Conservation (phyloP, 2,329 filamentous ascomycete genomes). For the Pseudogymnoascus sp. region DNA sequence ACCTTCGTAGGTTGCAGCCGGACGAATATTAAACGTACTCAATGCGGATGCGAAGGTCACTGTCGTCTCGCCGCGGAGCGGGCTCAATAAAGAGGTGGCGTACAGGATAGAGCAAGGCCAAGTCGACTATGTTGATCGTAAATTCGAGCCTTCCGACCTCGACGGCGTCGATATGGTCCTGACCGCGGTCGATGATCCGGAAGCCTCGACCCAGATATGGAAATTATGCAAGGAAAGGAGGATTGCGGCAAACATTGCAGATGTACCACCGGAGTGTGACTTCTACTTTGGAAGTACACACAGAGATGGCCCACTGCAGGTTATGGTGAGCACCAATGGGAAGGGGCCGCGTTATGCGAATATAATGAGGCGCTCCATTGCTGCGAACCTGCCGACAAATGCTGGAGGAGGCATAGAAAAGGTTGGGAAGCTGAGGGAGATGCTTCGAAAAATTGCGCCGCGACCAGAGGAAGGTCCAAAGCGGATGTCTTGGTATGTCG, state of each 20-base stretch:
- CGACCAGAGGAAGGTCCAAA: constrained; percentile 67
- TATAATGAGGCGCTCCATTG: constrained; percentile 76
- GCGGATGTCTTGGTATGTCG: constrained; percentile 75
- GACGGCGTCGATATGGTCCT: constrained; percentile 79
- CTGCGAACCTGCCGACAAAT: constrained; percentile 64
- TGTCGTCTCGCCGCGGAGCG: constrained; percentile 70
- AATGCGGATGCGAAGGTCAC: constrained; percentile 90
- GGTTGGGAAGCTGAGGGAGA: constrained; percentile 72
- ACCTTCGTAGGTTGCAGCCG: constrained; percentile 74
- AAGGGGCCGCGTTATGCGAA: constrained; percentile 89
- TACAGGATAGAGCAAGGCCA: constrained; percentile 69
- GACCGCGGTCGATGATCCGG: constrained; percentile 86
- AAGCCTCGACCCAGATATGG: constrained; percentile 85
- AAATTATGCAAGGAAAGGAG: constrained; percentile 80
- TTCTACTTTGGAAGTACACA: constrained; percentile 98
- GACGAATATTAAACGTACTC: constrained; percentile 86
- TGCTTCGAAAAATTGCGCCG: constrained; percentile 71
- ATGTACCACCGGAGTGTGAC: constrained; percentile 93
- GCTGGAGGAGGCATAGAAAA: constrained; percentile 79
- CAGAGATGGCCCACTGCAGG: constrained; percentile 87
- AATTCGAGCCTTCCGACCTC: constrained; percentile 81
- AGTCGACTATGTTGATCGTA: constrained; percentile 71
- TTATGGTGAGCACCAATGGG: constrained; percentile 98
- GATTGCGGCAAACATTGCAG: constrained; percentile 90
- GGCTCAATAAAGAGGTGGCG: constrained; percentile 82